Percentiles rank a stretch among this genome's conserved stretches.
These are phyloP conservation scores for Malus domestica DNA, from an alignment of 306 rosid species.

Conservation along the genomic window ASM211411v1 NC_041792.1:25619907-25620406, in stretches of 20 bases:
- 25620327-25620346: too few relatives aligned
- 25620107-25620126: constrained; percentile 3
- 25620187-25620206: too few relatives aligned
- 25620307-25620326: too few relatives aligned
- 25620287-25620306: accelerated
- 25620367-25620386: too few relatives aligned
- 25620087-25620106: not conserved
- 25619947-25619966: not conserved
- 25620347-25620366: not conserved
- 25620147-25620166: constrained; percentile 6
- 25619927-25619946: not conserved
- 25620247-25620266: too few relatives aligned
- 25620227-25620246: too few relatives aligned
- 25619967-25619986: not conserved
- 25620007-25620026: not conserved
- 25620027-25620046: not conserved
- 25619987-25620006: not conserved
- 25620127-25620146: constrained; percentile 17
- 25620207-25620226: too few relatives aligned
- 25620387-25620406: too few relatives aligned
- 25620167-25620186: not conserved
- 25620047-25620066: not conserved
- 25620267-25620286: too few relatives aligned
- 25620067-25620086: not conserved
- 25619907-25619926: not conserved